phyloP scores from a whole-genome alignment of 192 early-diverging fungal species.

The Backusella morwellensis region DNA sequence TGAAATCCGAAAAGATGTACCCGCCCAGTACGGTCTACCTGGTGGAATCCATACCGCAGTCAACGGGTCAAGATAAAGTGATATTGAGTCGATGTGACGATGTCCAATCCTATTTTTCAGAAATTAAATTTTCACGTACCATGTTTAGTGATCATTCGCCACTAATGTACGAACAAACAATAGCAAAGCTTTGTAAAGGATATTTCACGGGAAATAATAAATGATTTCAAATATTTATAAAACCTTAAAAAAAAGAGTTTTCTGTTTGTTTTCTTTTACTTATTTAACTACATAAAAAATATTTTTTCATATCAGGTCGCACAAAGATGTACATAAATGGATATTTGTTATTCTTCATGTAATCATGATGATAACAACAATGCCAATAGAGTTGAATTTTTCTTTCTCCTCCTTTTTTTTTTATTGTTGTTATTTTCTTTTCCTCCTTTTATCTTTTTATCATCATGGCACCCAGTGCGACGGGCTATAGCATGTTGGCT shows the following conservation, averaged over 20 bases:
- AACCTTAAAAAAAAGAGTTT: background rate
- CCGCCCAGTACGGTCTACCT: constrained; percentile 74
- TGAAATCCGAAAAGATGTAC: constrained; percentile 84
- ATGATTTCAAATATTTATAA: too few relatives aligned
- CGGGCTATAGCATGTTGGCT: constrained; percentile 23
- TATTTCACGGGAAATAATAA: constrained; percentile 14
- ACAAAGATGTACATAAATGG: constrained; percentile 3
- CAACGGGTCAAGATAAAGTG: constrained; percentile 42
- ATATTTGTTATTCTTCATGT: background rate
- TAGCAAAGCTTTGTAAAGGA: constrained; percentile 33
- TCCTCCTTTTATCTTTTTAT: background rate
- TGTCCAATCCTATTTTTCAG: constrained; percentile 73
- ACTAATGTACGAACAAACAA: constrained; percentile 60
- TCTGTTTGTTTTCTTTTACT: too few relatives aligned
- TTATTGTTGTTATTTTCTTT: background rate
- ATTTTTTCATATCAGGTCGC: background rate
- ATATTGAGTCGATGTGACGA: constrained; percentile 68
- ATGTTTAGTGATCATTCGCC: constrained; percentile 84
- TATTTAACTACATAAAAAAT: background rate
- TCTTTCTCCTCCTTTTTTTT: background rate
- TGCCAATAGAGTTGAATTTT: background rate
- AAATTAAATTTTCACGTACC: constrained; percentile 73
- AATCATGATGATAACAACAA: background rate
- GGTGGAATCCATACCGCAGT: constrained; percentile 52
- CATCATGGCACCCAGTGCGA: constrained; percentile 19